Base-by-base conservation (phyloP, 352 stramenopile species). In the Blastocystis sp. region DNA sequence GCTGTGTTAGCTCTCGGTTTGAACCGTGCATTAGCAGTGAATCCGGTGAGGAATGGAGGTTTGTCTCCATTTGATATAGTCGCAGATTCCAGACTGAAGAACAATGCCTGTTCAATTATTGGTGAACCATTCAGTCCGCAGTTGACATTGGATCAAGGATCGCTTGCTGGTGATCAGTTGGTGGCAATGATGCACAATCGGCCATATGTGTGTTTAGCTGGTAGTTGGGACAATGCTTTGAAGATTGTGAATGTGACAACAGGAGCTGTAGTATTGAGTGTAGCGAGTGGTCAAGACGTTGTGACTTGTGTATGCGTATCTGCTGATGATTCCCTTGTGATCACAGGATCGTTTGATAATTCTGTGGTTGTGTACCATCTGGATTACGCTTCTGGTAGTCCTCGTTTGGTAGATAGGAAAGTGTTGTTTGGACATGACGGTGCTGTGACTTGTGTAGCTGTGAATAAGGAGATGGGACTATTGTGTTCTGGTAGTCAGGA, bases 391-490 rank as follows among this genome's bases (percentile, higher is more conserved):
- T 12, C 49, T 32, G 52, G 71, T 16, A 39, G 32, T n/a, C 71
- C 71, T 19, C 71, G 29, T 35, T 24, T 83, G 29, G 49, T 59
- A 56, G 46, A n/a, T 14, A 27, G 21, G 16, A 51, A 54, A 2
- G 66, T 56, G 32, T 42, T 83, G 49, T 87, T 74, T 42, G 77
- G 77, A 29, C 77, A 87, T 42, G 77, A 87, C 32, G 77, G 65
- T 54, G 65, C 77, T n/a, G 77, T 87, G 39, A 87, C 56, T 3
- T 78, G 43, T 24, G 77, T 87, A 37, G 37, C 77, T 27, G 67
- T 87, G 35, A 87, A 87, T 42, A 87, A 78, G 65, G 54, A 87
- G 49, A 78, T 87, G 49, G 51, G 67, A 46, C 27, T 87, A 54
- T 37, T 87, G 42, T 74, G 59, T 29, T 87, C 77, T 35, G 77